phyloP scores from a whole-genome alignment of 73 alveolate genomes.

The Uronychia binucleata region DNA sequence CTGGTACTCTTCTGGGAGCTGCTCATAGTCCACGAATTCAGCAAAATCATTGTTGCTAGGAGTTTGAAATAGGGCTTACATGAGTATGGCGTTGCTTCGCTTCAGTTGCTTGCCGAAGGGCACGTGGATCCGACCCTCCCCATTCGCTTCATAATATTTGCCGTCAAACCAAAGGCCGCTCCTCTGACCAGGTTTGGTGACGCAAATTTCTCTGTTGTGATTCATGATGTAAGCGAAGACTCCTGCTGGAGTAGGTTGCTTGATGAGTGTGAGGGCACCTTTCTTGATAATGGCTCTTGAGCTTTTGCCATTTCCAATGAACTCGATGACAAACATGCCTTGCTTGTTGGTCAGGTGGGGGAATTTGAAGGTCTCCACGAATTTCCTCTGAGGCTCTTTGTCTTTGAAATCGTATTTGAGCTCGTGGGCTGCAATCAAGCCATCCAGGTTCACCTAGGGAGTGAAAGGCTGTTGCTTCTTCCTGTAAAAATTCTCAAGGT shows the following conservation, averaged over 20 bases:
- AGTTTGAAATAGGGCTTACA: not conserved
- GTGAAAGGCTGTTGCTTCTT: slow-evolving; percentile 23
- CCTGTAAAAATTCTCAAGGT: slow-evolving; percentile 32
- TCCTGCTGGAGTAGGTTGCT: slow-evolving; percentile 62
- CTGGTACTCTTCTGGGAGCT: slow-evolving; percentile 5
- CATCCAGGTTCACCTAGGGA: slow-evolving; percentile 48
- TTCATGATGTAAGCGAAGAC: slow-evolving; percentile 60
- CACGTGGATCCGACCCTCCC: slow-evolving; percentile 24
- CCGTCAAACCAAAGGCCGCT: slow-evolving; percentile 14
- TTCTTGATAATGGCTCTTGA: slow-evolving; percentile 53
- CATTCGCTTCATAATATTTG: slow-evolving; percentile 10
- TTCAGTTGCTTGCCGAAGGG: slow-evolving; percentile 56
- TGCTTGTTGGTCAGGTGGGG: slow-evolving; percentile 17
- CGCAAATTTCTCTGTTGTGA: slow-evolving; percentile 58
- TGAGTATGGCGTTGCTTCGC: slow-evolving; percentile 18
- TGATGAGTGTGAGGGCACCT: slow-evolving; percentile 58
- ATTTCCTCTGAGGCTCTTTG: slow-evolving; percentile 14
- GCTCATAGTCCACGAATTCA: slow-evolving; percentile 15
- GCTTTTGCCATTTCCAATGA: slow-evolving; percentile 35
- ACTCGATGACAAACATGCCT: slow-evolving; percentile 49
- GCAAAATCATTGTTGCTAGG: slow-evolving; percentile 23
- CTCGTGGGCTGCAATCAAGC: slow-evolving; percentile 38
- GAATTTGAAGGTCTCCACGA: slow-evolving; percentile 22
- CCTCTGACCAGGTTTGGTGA: not conserved
- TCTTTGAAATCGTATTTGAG: slow-evolving; percentile 2